Evolutionary conservation across 2,329 filamentous ascomycete genomes (phyloP).

Genomic region (Mycogone perniciosa): DNA sequence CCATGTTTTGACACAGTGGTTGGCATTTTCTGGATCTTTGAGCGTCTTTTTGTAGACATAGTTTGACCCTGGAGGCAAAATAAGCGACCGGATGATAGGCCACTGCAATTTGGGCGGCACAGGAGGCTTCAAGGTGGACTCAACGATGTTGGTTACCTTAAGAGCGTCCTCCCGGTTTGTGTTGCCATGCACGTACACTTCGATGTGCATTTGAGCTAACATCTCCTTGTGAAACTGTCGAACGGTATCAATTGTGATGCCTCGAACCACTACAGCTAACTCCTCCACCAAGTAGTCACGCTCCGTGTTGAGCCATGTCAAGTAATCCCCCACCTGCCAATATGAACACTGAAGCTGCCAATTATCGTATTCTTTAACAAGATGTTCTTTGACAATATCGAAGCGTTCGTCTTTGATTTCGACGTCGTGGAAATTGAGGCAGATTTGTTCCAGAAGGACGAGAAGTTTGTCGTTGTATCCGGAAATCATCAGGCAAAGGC

Average conservation of each 20-base stretch:
- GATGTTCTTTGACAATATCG: slow-evolving; percentile 80
- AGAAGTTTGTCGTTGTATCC: slow-evolving; percentile 97
- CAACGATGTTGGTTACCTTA: slow-evolving; percentile 75
- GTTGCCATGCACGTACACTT: slow-evolving; percentile 86
- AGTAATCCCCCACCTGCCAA: slow-evolving; percentile 78
- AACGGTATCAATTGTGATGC: slow-evolving; percentile 68
- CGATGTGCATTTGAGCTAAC: slow-evolving; percentile 77
- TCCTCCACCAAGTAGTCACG: slow-evolving; percentile 75
- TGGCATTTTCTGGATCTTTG: slow-evolving; percentile 82
- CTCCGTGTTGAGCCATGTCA: slow-evolving; percentile 71
- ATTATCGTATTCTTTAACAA: slow-evolving; percentile 72
- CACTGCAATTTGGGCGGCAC: slow-evolving; percentile 71
- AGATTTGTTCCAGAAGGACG: slow-evolving; percentile 82
- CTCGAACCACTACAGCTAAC: slow-evolving; percentile 66
- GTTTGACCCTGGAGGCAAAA: slow-evolving; percentile 74
- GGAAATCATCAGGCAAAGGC: slow-evolving; percentile 70
- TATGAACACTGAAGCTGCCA: slow-evolving; percentile 85
- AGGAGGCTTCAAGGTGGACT: slow-evolving; percentile 68
- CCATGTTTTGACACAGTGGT: slow-evolving; percentile 77
- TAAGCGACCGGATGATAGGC: slow-evolving; percentile 68
- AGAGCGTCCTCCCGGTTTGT: slow-evolving; percentile 90
- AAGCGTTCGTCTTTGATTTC: slow-evolving; percentile 84
- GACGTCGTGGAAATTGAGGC: slow-evolving; percentile 76
- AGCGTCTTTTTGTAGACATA: slow-evolving; percentile 75
- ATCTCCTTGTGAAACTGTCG: slow-evolving; percentile 73